Base-by-base conservation (phyloP, 495 filamentous ascomycete species). In the Stereocaulon alpinum region DNA sequence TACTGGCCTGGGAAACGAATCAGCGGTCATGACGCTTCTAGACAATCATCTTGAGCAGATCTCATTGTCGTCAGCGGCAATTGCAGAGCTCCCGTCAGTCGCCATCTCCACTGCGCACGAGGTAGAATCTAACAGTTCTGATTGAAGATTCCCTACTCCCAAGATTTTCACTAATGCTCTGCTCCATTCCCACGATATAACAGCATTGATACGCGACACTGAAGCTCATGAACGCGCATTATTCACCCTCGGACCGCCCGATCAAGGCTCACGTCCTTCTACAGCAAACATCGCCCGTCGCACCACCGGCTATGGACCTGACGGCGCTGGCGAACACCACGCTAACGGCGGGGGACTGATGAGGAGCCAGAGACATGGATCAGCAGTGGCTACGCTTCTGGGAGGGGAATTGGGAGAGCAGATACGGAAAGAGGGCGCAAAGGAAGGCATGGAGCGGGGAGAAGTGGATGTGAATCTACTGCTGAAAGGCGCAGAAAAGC, bases 101-200 rank as follows among this genome's bases (percentile, higher is more conserved):
- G 34, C 22, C 29, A 32, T 37, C 27, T 29, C 42, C 22, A 17
- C 55, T 58, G 48, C 50, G 32, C 56, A 14, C 55, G 12, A 50
- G 3, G 5, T 61, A 30, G 27, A n/a, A 40, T 32, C 37, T 52
- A 60, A 54, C 49, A 17, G 15, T 45, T 15, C 49, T 32, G 27
- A 29, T 61, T 24, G 41, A 65, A 91, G 89, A 20, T 98, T 98
- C 64, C 88, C 88, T 27, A 81, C 81, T 15, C 88, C 93, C n/a
- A 94, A 89, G 66, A 88, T 92, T 67, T 98, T 97, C 73, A 95
- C 92, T 63, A 96, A 95, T 71, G 89, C 93, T 40, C 80, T 97
- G 44, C 82, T 97, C 52, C 83, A 85, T 58, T 81, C 82, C 58
- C 87, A 88, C 66, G 93, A 98, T 70, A 96, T 98, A 64, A 96